phyloP scores from a whole-genome alignment of 176 grass and related monocot genomes.

The Avena eriantha region DNA sequence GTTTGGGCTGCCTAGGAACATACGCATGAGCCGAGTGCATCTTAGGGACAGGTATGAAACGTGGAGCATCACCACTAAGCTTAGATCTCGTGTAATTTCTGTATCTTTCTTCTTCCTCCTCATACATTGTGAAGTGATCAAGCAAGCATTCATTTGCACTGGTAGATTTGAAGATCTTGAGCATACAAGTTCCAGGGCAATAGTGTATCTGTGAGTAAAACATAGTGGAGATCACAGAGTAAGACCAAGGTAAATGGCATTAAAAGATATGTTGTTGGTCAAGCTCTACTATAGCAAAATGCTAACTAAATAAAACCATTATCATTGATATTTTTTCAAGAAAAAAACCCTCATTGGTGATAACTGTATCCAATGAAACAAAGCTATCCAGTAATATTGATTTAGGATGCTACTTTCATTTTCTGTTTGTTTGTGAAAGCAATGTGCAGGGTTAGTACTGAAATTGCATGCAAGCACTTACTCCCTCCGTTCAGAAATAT shows the following conservation, averaged over 20 bases:
- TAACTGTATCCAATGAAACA: slow-evolving; percentile 12
- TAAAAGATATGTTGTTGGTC: neutral
- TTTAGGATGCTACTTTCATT: neutral
- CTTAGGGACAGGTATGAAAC: slow-evolving; percentile 56
- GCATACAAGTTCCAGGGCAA: slow-evolving; percentile 63
- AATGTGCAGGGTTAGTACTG: neutral
- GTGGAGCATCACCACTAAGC: slow-evolving; percentile 52
- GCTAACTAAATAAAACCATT: neutral
- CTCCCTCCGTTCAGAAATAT: no score
- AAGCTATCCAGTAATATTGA: slow-evolving; percentile 15
- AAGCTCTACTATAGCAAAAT: neutral
- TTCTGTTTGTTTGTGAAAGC: slow-evolving; percentile 3
- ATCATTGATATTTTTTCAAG: neutral
- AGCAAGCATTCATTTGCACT: slow-evolving; percentile 49
- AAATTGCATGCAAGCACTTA: slow-evolving; percentile 10
- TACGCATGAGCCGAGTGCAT: neutral
- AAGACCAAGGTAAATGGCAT: slow-evolving; percentile 38
- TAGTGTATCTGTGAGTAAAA: slow-evolving; percentile 64
- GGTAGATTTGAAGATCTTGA: slow-evolving; percentile 72
- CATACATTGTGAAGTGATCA: slow-evolving; percentile 65
- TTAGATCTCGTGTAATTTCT: slow-evolving; percentile 36
- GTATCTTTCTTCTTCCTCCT: slow-evolving; percentile 62
- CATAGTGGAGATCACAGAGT: slow-evolving; percentile 16
- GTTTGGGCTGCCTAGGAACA: slow-evolving; percentile 31
- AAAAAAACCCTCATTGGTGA: neutral